Evolutionary conservation across 495 filamentous ascomycete genomes (phyloP).

Genomic region (Geoglossum glabrum): DNA sequence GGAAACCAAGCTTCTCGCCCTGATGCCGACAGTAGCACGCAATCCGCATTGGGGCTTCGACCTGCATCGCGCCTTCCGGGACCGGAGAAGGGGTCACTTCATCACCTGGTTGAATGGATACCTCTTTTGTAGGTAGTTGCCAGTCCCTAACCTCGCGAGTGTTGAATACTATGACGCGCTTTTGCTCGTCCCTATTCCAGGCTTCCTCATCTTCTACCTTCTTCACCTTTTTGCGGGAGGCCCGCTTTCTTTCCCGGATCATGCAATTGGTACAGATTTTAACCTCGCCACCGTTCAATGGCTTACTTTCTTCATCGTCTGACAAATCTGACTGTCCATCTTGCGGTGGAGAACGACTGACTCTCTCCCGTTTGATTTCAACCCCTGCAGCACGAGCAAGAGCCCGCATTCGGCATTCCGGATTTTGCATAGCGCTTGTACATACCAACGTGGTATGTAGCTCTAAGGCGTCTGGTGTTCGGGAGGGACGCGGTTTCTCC

Average conservation of each 20-base stretch:
- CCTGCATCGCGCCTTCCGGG: slow-evolving; percentile 44
- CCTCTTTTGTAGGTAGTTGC: slow-evolving; percentile 31
- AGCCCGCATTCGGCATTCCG: slow-evolving; percentile 37
- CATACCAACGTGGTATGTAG: slow-evolving; percentile 67
- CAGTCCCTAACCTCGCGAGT: slow-evolving; percentile 79
- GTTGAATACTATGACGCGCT: slow-evolving; percentile 83
- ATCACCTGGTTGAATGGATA: neutral
- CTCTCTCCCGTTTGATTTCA: slow-evolving; percentile 18
- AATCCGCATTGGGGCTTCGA: slow-evolving; percentile 83
- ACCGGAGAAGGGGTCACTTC: slow-evolving; percentile 12
- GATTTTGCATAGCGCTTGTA: slow-evolving; percentile 76
- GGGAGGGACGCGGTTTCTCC: slow-evolving; percentile 38
- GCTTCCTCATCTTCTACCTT: slow-evolving; percentile 67
- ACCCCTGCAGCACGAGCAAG: slow-evolving; percentile 39
- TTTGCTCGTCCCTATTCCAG: slow-evolving; percentile 56
- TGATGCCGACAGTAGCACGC: slow-evolving; percentile 94
- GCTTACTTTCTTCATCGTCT: slow-evolving; percentile 39
- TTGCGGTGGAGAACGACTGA: slow-evolving; percentile 11
- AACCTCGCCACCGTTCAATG: slow-evolving; percentile 68
- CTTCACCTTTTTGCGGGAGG: slow-evolving; percentile 71
- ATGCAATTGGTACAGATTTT: slow-evolving; percentile 73
- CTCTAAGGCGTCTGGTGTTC: slow-evolving; percentile 54
- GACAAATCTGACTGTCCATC: slow-evolving; percentile 15
- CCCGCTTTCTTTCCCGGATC: slow-evolving; percentile 66
- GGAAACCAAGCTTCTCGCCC: slow-evolving; percentile 74